Percentiles rank a stretch among this genome's conserved stretches.
phyloP scores from a whole-genome alignment of 192 early-diverging fungal species.

The Chytriomyces confervae region DNA sequence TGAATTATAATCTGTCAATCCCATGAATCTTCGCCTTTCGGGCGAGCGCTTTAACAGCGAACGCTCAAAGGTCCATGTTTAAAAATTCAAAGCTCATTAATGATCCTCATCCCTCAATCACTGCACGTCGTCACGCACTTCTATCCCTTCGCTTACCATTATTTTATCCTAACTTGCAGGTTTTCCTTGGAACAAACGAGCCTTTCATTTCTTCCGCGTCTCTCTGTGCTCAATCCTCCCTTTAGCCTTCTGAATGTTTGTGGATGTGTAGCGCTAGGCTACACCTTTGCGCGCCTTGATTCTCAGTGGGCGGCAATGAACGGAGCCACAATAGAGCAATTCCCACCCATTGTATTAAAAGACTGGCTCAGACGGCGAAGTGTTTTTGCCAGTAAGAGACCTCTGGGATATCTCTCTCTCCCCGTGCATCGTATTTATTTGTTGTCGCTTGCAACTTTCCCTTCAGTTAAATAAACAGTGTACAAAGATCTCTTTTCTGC shows the following conservation, averaged over 20 bases:
- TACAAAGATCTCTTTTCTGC: no score
- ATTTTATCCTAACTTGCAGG: not conserved
- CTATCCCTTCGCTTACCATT: not conserved
- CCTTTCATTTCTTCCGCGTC: not conserved
- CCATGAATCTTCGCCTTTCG: not conserved
- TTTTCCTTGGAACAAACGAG: no score
- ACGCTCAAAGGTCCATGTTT: not conserved
- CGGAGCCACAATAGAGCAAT: constrained; percentile 3
- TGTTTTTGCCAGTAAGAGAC: not conserved
- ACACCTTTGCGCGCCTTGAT: not conserved
- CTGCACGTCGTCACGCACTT: not conserved
- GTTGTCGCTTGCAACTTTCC: not conserved
- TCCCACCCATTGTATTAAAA: not conserved
- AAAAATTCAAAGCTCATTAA: constrained; percentile 5
- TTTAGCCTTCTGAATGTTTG: not conserved
- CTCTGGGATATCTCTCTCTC: not conserved
- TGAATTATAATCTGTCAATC: constrained; percentile 7
- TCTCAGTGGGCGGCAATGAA: not conserved
- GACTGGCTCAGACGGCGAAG: not conserved
- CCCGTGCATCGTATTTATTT: not conserved
- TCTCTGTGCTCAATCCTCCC: not conserved
- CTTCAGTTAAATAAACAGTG: no score
- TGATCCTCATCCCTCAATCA: not conserved
- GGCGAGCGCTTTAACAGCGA: not conserved
- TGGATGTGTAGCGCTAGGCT: not conserved